Evolutionary conservation across 176 grass and related monocot species (phyloP), one percentile per base, ranked within the genome.

Genomic region (Echinochloa phyllopogon): DNA sequence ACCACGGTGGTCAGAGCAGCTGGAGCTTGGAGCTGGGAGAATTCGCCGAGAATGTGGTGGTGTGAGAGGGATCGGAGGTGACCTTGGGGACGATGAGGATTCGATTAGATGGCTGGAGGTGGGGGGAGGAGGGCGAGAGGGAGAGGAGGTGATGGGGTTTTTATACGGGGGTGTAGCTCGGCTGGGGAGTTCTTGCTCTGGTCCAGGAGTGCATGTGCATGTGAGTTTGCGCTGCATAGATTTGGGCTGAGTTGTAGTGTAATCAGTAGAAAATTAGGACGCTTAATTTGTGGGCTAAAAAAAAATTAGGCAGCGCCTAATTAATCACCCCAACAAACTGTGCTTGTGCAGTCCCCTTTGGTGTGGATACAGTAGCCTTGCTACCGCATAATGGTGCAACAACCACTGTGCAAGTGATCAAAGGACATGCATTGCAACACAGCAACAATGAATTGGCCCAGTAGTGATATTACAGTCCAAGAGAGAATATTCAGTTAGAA

Each of bases 201-300:
- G 51, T 83, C 23, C 52, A 64, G 83, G 55, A 21, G 62, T 64
- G 85, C 89, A 93, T 94, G 94, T 93, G 91, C 94, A 92, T 97
- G 85, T 90, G 89, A 86, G 85, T 75, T 72, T 76, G 88, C 75
- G 73, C 72, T 40, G 45, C 69, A 62, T 79, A 80, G 63, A 92
- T 92, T 92, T 90, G 60, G 85, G 45, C 44, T 15, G 78, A 48
- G 29, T 33, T 61, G 53, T 57, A 48, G 64, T 43, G 60, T 41
- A 61, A 67, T 10, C 7, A 62, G 80, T 81, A 87, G 49, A 39
- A 76, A 76, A 57, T 68, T 33, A 58, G 61, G n/a, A 76, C 6
- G 57, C 29, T 84, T 78, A 20, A 74, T 84, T 81, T 70, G 70
- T 55, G 77, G 63, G 69, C 76, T 82, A 52, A 77, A 78, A 52